A percentile compares a stretch with the other conserved stretches of the same genome.
Evolutionary conservation across 192 early-diverging fungal species (phyloP).

Genomic region (Coemansia sp.): DNA sequence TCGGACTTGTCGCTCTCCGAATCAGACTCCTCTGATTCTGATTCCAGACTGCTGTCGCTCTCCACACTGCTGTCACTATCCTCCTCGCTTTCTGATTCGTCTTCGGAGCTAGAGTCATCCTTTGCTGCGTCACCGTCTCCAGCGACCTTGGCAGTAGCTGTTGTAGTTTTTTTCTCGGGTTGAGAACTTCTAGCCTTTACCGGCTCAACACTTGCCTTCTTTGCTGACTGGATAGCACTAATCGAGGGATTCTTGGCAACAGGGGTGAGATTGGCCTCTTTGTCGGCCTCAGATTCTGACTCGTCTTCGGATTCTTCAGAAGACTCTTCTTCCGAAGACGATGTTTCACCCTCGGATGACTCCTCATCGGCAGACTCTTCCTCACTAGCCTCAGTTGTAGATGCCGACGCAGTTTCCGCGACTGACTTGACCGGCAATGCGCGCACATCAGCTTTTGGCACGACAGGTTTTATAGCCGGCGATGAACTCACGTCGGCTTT

Average conservation of each 20-base stretch:
- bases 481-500: no score
- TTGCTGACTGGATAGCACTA: not conserved
- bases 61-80: slow-evolving; percentile 14
- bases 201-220: not conserved
- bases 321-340: slow-evolving; percentile 2
- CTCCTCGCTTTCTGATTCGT: slow-evolving; percentile 1
- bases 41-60: slow-evolving; percentile 23
- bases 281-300: not conserved
- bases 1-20: not conserved
- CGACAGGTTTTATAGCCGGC: no score
- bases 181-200: not conserved
- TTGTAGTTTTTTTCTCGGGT: not conserved
- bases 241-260: not conserved
- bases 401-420: no score
- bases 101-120: not conserved
- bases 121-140: not conserved
- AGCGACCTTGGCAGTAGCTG: not conserved
- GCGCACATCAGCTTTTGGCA: no score
- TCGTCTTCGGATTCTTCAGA: not conserved
- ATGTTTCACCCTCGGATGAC: slow-evolving; percentile 10
- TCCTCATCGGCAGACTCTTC: not conserved
- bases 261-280: not conserved
- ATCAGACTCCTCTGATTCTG: slow-evolving; percentile 1
- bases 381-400: not conserved
- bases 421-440: no score